phyloP scores from a whole-genome alignment of 345 rosid species.

The Eucalyptus sp. region DNA sequence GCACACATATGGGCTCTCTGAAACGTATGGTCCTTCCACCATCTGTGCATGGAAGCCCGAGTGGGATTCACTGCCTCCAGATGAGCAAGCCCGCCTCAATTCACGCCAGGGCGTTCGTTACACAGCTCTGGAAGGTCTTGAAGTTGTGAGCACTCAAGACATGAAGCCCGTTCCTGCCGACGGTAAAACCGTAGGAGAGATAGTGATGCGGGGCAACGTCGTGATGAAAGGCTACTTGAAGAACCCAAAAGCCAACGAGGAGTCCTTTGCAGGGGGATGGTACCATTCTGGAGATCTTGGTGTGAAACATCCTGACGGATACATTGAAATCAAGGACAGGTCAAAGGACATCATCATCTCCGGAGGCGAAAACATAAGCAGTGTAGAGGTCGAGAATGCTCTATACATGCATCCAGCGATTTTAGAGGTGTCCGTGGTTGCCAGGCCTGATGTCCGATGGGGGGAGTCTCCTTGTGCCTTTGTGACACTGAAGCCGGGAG shows the following conservation, averaged over 20 bases:
- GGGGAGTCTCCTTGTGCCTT: conserved; percentile 90
- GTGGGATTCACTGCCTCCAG: conserved; percentile 73
- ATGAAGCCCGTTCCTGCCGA: conserved; percentile 76
- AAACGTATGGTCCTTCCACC: conserved; percentile 82
- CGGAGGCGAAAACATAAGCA: conserved; percentile 92
- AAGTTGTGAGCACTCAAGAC: conserved; percentile 46
- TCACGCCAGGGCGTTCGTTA: conserved; percentile 94
- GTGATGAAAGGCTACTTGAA: conserved; percentile 92
- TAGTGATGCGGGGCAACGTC: conserved; percentile 65
- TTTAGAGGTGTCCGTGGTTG: conserved; percentile 81
- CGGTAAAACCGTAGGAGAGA: conserved; percentile 77
- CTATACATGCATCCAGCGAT: conserved; percentile 68
- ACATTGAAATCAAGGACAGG: conserved; percentile 80
- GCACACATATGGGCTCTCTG: conserved; percentile 88
- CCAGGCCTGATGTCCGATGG: conserved; percentile 77
- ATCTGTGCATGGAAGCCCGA: conserved; percentile 91
- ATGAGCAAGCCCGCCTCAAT: conserved; percentile 65
- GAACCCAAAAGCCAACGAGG: conserved; percentile 73
- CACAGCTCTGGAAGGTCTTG: conserved; percentile 54
- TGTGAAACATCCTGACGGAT: conserved; percentile 79
- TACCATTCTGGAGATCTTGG: conserved; percentile 85
- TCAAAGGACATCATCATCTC: conserved; percentile 89
- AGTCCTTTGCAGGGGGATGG: conserved; percentile 81
- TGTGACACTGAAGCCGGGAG: conserved; percentile 53
- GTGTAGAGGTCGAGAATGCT: conserved; percentile 67